Conservation (phyloP, 306 rosid species). For the Vigna reflexopilosa region DNA sequence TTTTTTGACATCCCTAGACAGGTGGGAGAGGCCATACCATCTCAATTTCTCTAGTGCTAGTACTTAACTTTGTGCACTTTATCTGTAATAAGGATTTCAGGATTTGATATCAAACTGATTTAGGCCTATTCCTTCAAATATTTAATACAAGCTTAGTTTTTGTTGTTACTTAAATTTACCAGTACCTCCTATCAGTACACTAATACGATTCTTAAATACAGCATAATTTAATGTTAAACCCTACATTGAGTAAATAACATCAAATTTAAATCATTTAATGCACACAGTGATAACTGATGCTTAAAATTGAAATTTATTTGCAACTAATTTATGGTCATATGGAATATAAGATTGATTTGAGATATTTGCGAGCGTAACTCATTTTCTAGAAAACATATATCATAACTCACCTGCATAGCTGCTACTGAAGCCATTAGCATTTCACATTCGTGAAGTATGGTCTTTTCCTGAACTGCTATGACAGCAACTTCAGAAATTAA, state of each 20-base stretch:
- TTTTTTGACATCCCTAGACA: too few species aligned
- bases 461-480: slow-evolving; percentile 73
- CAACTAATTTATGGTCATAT: not conserved
- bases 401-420: slow-evolving; percentile 75
- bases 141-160: not conserved
- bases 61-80: not conserved
- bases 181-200: not conserved
- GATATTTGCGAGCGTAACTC: not conserved
- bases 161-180: not conserved
- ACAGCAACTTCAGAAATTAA: slow-evolving; percentile 79
- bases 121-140: not conserved
- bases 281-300: slow-evolving; percentile 2
- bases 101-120: not conserved
- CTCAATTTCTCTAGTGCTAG: not conserved
- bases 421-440: slow-evolving; percentile 69
- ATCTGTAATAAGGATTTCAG: not conserved
- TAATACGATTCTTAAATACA: not conserved
- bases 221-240: slow-evolving; percentile 23
- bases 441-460: slow-evolving; percentile 76
- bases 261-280: not conserved
- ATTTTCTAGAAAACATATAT: slow-evolving; percentile 14
- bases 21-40: not conserved
- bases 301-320: slow-evolving; percentile 1
- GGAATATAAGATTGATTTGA: slow-evolving; percentile 12
- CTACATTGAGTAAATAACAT: not conserved